These are phyloP conservation scores for Collybiopsis luxurians DNA, from an alignment of 768 basidiomycete species.

Conservation along the genomic window DNA sequence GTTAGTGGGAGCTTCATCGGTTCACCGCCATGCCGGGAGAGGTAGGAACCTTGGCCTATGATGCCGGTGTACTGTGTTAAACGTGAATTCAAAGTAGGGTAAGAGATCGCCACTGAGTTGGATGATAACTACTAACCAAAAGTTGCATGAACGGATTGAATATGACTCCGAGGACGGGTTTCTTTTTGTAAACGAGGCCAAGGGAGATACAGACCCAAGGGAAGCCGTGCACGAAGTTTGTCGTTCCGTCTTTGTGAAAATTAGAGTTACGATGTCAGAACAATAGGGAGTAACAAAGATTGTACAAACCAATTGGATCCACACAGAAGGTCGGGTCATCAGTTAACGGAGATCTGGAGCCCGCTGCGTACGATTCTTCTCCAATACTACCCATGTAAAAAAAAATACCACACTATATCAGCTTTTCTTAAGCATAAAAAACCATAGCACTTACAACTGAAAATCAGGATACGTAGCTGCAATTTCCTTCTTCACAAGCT, in stretches of 20 bases:
- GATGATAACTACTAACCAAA: slow-evolving; percentile 44
- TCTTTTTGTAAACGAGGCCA: slow-evolving; percentile 79
- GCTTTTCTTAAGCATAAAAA: not conserved
- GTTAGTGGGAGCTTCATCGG: slow-evolving; percentile 66
- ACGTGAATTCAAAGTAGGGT: not conserved
- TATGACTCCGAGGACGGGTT: slow-evolving; percentile 87
- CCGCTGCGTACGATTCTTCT: slow-evolving; percentile 87
- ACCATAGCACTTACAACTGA: slow-evolving; percentile 63
- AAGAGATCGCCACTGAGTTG: not conserved
- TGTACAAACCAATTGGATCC: slow-evolving; percentile 79
- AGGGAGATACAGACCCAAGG: slow-evolving; percentile 90
- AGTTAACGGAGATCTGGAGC: slow-evolving; percentile 65
- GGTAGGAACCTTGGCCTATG: slow-evolving; percentile 76
- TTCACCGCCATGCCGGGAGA: slow-evolving; percentile 47
- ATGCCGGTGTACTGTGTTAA: slow-evolving; percentile 67
- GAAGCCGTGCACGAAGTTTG: slow-evolving; percentile 85
- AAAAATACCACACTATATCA: not conserved
- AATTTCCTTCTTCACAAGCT: slow-evolving; percentile 73
- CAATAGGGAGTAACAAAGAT: not conserved
- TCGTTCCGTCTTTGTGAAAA: slow-evolving; percentile 71
- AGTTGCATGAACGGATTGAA: slow-evolving; percentile 92
- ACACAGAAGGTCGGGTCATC: slow-evolving; percentile 95
- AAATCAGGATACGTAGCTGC: slow-evolving; percentile 66
- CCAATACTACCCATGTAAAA: slow-evolving; percentile 61
- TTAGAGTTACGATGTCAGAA: too few species aligned